Base-by-base conservation (phyloP, 176 grass and related monocot genomes). In the Triticum turgidum region DNA sequence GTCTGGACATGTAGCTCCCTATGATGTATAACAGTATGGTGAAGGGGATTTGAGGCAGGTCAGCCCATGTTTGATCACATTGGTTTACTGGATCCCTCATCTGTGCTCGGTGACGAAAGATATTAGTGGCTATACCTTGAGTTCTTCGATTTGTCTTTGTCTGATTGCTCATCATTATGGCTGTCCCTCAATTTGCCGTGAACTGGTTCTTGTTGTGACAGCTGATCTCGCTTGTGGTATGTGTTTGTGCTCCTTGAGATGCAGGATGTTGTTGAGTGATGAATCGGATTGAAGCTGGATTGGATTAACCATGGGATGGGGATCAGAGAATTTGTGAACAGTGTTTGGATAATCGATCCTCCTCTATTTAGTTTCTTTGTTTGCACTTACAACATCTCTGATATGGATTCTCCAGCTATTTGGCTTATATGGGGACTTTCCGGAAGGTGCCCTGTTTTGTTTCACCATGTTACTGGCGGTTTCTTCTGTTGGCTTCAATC, bases 41-140 rank as follows among this genome's bases (percentile, higher is more conserved):
- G 5, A 69, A 45, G 62, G 22, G 39, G 44, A 29, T 41, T 22
- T 27, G 71, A 27, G 11, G 71, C 51, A 89, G 83, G 88, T 89
- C 69, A 89, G 88, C 14, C 51, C 51, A 17, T 18, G 51, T 54
- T 54, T 54, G 51, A 15, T 54, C 51, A 54, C 17, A 68, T 20
- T 8, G 35, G 66, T 37, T 47, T 47, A 47, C 44, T 47, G 44
- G 44, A 47, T 47, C 44, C 44, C 11, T 47, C 44, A 47, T 47
- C 44, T 47, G 44, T 47, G 44, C 51, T 54, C 51, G 15, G 15
- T 54, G 51, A 54, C 13, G 15, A 6, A 17, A 54, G 51, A 18
- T 54, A 18, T 17, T 5, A 54, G 51, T 54, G 51, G 51, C 51
- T 15, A 54, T 54, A 54, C 15, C 49, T 69, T 69, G 29, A 33